These are phyloP conservation scores for Geranium brycei DNA, from an alignment of 345 rosid genomes.

Conservation along the genomic window DNA sequence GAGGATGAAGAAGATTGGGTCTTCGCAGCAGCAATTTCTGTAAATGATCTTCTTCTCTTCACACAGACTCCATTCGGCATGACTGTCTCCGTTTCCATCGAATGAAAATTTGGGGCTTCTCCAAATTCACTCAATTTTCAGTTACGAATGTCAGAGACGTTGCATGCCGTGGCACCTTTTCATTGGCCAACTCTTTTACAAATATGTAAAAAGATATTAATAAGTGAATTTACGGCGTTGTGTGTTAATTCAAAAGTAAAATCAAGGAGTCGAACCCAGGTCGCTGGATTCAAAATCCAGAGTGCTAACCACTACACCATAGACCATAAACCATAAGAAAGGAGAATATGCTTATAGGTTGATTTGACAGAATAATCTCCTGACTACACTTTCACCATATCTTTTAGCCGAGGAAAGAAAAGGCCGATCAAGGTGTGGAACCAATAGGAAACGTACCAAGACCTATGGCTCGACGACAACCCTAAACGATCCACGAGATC, in stretches of 20 bases:
- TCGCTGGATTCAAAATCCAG: slow-evolving; percentile 99
- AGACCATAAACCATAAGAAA: slow-evolving; percentile 12
- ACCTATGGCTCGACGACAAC: no score
- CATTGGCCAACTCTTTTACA: not conserved
- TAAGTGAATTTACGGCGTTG: no score
- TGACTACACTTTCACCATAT: no score
- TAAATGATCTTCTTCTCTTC: no score
- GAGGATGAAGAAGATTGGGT: not conserved
- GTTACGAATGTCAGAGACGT: not conserved
- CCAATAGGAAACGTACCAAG: no score
- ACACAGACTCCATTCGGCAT: not conserved
- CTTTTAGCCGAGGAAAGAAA: no score
- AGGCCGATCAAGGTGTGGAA: no score
- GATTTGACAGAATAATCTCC: no score
- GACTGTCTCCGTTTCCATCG: not conserved
- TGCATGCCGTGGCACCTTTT: not conserved
- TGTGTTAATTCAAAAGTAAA: no score
- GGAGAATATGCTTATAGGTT: no score
- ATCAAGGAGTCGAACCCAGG: slow-evolving; percentile 83
- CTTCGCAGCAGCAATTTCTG: not conserved
- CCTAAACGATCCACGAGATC: no score
- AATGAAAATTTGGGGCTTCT: not conserved
- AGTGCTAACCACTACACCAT: slow-evolving; percentile 99
- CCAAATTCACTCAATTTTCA: not conserved
- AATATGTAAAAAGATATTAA: no score